Percentiles rank a stretch among this genome's conserved stretches.
Evolutionary conservation across 1,284 basidiomycete genomes (phyloP).

Genomic region (Tilletiaria anomala): DNA sequence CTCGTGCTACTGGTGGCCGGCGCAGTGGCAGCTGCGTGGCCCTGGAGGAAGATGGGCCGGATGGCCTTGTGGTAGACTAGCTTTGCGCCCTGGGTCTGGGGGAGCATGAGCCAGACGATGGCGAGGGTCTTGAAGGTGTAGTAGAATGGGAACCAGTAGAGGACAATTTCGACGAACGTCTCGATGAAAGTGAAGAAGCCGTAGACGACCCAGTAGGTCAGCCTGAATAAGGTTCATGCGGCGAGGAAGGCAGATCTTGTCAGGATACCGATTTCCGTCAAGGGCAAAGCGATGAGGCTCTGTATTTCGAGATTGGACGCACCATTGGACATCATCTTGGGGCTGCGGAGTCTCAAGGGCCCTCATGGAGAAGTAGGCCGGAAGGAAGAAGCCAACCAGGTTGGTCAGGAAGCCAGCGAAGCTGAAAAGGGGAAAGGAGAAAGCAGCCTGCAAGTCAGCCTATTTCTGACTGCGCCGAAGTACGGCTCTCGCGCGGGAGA

Average conservation of each 20-base stretch:
- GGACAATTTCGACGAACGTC: slow-evolving; percentile 32
- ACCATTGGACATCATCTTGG: slow-evolving; percentile 39
- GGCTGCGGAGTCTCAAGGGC: slow-evolving; percentile 37
- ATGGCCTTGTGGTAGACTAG: slow-evolving; percentile 34
- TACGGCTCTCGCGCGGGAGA: too few relatives aligned
- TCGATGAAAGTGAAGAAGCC: slow-evolving; percentile 39
- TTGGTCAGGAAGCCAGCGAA: slow-evolving; percentile 40
- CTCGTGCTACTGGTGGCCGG: too few relatives aligned
- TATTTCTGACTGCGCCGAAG: too few relatives aligned
- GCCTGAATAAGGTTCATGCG: too few relatives aligned
- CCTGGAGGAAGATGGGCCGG: slow-evolving; percentile 26
- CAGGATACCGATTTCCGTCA: too few relatives aligned
- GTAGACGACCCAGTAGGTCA: slow-evolving; percentile 40
- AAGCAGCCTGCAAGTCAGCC: too few relatives aligned
- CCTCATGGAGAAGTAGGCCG: slow-evolving; percentile 39
- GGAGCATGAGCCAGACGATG: slow-evolving; percentile 71
- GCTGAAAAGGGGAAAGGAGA: too few relatives aligned
- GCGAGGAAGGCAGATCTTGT: too few relatives aligned
- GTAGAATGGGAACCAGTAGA: slow-evolving; percentile 66
- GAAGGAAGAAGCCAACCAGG: slow-evolving; percentile 36
- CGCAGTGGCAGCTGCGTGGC: too few relatives aligned
- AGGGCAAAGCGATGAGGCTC: too few relatives aligned
- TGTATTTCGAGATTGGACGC: too few relatives aligned
- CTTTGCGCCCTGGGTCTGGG: slow-evolving; percentile 52
- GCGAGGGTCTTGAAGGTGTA: slow-evolving; percentile 66